Conservation (phyloP, 805 yeast genomes). For the Trichomonascus vanleenenianus region DNA sequence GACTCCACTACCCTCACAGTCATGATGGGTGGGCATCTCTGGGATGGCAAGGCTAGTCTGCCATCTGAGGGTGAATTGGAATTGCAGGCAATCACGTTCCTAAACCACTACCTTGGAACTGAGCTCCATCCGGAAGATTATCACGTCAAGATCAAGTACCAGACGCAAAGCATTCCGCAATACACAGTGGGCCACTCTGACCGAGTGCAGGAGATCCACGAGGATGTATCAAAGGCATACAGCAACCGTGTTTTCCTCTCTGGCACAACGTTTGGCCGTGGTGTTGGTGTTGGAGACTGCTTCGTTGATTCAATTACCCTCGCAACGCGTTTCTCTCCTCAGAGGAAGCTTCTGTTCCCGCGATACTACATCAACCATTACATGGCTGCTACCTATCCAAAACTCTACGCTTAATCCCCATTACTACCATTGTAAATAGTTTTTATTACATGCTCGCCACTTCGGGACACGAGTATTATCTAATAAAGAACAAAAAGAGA, state of each 20-base stretch:
- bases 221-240: slow-evolving; percentile 30
- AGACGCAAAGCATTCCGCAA: slow-evolving; percentile 67
- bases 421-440: not conserved
- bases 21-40: slow-evolving; percentile 82
- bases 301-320: slow-evolving; percentile 54
- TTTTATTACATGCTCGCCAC: too few species aligned
- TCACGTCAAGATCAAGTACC: slow-evolving; percentile 34
- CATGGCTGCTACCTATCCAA: slow-evolving; percentile 21
- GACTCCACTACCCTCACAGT: slow-evolving; percentile 68
- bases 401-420: slow-evolving; percentile 15
- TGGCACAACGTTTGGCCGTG: slow-evolving; percentile 73
- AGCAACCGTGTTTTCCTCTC: slow-evolving; percentile 46
- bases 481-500: slow-evolving; percentile 51
- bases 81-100: slow-evolving; percentile 30
- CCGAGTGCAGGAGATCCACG: slow-evolving; percentile 31
- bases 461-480: slow-evolving; percentile 21
- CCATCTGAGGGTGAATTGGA: slow-evolving; percentile 22
- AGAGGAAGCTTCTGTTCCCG: slow-evolving; percentile 25
- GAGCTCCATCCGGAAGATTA: slow-evolving; percentile 24
- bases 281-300: slow-evolving; percentile 88
- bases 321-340: slow-evolving; percentile 36
- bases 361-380: slow-evolving; percentile 24
- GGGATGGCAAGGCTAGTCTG: slow-evolving; percentile 28
- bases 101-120: slow-evolving; percentile 33
- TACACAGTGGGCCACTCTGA: slow-evolving; percentile 62